These are phyloP conservation scores for Alternaria gansuensis DNA, from an alignment of 2,329 filamentous ascomycete species.

Conservation along the genomic window DNA sequence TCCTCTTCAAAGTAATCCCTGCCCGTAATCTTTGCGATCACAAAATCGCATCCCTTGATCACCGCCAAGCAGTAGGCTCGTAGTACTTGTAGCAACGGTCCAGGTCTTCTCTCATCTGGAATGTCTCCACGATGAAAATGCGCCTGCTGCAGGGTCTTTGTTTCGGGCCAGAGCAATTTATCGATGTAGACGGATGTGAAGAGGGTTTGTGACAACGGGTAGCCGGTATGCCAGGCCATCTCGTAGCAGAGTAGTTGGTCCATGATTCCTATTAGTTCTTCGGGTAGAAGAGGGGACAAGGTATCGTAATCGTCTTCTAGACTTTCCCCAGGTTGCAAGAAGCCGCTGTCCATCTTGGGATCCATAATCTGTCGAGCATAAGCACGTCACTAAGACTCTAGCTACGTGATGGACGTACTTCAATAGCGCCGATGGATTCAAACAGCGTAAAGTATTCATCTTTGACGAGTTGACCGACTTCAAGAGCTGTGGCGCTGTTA, in stretches of 20 bases:
- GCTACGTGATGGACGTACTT: constrained; percentile 56
- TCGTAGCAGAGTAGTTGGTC: constrained; percentile 91
- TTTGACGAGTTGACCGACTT: constrained; percentile 85
- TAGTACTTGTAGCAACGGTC: constrained; percentile 63
- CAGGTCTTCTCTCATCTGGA: constrained; percentile 35
- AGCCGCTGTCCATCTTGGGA: constrained; percentile 97
- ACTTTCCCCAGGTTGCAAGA: constrained; percentile 78
- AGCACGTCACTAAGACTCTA: not conserved
- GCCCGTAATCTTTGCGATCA: constrained; percentile 78
- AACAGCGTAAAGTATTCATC: constrained; percentile 95
- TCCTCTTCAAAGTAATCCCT: constrained; percentile 98
- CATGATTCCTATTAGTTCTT: constrained; percentile 90
- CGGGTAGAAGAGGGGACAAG: constrained; percentile 70
- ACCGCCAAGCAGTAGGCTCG: constrained; percentile 86
- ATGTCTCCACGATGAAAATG: constrained; percentile 61
- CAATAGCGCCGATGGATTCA: constrained; percentile 87
- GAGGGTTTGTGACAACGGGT: constrained; percentile 91
- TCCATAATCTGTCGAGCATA: constrained; percentile 83
- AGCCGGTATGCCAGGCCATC: constrained; percentile 98
- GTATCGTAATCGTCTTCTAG: constrained; percentile 86
- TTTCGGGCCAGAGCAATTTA: constrained; percentile 76
- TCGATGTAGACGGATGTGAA: constrained; percentile 94
- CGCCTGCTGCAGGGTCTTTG: constrained; percentile 70
- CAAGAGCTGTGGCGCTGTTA: constrained; percentile 65
- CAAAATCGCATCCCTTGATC: constrained; percentile 81